Percentiles rank a stretch among this genome's conserved stretches.
phyloP scores from a whole-genome alignment of 768 basidiomycete genomes.

The Suillus bovinus region DNA sequence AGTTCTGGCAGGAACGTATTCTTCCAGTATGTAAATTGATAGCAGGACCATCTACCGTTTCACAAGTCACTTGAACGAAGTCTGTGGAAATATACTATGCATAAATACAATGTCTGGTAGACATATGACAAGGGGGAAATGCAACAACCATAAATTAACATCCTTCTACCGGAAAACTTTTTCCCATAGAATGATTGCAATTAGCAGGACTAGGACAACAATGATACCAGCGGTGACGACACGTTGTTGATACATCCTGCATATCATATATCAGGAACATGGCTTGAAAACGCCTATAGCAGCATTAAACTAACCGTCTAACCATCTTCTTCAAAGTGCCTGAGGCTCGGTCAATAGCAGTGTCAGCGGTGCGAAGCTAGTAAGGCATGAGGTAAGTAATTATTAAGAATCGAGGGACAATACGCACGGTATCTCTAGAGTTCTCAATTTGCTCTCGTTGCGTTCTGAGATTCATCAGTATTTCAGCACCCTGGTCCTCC shows the following conservation, averaged over 20 bases:
- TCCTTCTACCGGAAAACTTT: conserved; percentile 54
- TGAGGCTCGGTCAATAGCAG: conserved; percentile 87
- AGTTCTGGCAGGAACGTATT: conserved; percentile 29
- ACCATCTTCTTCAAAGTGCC: conserved; percentile 96
- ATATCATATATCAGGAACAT: conserved; percentile 31
- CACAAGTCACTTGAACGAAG: conserved; percentile 5
- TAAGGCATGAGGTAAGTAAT: background rate
- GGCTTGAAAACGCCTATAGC: conserved; percentile 10
- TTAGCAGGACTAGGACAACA: conserved; percentile 78
- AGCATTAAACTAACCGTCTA: conserved; percentile 62
- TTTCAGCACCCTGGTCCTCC: conserved; percentile 93
- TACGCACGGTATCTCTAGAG: conserved; percentile 76
- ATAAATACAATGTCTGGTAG: conserved; percentile 29
- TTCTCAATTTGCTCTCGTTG: conserved; percentile 97
- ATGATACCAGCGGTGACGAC: conserved; percentile 88
- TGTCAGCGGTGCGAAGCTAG: conserved; percentile 84
- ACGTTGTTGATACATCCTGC: conserved; percentile 96
- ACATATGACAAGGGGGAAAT: conserved; percentile 17
- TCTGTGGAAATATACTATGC: conserved; percentile 17
- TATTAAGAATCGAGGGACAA: background rate
- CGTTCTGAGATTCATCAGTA: conserved; percentile 76
- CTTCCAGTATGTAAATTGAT: conserved; percentile 29
- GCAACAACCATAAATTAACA: conserved; percentile 18
- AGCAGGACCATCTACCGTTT: conserved; percentile 20
- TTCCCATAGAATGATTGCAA: conserved; percentile 77